A percentile compares a stretch with the other conserved stretches of the same genome.
These are phyloP conservation scores for Microbotryomycetes sp. DNA, from an alignment of 1,284 basidiomycete genomes.

Conservation along the genomic window DNA sequence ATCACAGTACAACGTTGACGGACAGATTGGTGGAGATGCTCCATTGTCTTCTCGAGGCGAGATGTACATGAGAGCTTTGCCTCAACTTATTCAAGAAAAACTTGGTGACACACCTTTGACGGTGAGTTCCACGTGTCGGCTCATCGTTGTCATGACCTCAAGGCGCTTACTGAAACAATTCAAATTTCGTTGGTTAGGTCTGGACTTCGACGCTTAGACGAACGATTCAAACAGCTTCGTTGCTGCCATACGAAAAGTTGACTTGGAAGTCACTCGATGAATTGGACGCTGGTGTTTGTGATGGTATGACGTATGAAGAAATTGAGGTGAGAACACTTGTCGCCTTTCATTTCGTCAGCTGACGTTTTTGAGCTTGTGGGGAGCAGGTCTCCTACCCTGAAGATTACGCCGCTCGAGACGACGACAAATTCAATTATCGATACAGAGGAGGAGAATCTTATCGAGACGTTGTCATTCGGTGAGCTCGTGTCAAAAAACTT, in stretches of 20 bases:
- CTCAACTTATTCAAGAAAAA: constrained; percentile 79
- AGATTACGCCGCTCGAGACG: constrained; percentile 96
- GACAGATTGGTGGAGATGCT: constrained; percentile 95
- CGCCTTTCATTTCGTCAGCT: background rate
- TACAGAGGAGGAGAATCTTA: constrained; percentile 90
- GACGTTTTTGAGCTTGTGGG: background rate
- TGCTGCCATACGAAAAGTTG: constrained; percentile 80
- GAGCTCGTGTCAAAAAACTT: background rate
- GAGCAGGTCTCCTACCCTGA: constrained; percentile 84
- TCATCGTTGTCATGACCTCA: background rate
- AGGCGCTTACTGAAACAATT: background rate
- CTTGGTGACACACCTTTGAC: constrained; percentile 83
- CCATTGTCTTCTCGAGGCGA: constrained; percentile 74
- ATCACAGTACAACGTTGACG: constrained; percentile 92
- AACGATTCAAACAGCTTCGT: constrained; percentile 82
- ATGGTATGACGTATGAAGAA: constrained; percentile 99
- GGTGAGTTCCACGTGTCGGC: constrained; percentile 47
- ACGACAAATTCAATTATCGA: constrained; percentile 99
- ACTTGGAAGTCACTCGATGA: constrained; percentile 99
- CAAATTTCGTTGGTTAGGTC: constrained; percentile 49
- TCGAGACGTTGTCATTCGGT: constrained; percentile 54
- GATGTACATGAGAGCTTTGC: constrained; percentile 78
- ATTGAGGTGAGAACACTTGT: constrained; percentile 62
- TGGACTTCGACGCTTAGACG: constrained; percentile 95
- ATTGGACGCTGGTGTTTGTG: constrained; percentile 96